Evolutionary conservation across 2,329 filamentous ascomycete species (phyloP).

Genomic region (Neopestalotiopsis sp.): DNA sequence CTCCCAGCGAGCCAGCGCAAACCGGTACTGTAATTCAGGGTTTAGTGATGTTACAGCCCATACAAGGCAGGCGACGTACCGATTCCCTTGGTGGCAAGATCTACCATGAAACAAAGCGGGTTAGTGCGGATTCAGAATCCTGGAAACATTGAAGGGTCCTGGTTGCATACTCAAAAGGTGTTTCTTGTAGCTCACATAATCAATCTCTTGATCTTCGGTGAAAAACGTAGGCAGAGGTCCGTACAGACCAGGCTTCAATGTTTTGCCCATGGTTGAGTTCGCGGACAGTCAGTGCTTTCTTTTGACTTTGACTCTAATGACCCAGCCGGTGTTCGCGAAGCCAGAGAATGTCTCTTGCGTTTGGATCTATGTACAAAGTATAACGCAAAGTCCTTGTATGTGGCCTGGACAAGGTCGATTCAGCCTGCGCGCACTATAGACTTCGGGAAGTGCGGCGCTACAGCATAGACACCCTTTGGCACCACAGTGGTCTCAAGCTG

Average conservation of each 20-base stretch:
- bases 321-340: too few relatives aligned
- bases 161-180: slow-evolving; percentile 27
- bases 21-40: slow-evolving; percentile 25
- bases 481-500: not conserved
- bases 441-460: not conserved
- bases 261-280: not conserved
- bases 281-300: not conserved
- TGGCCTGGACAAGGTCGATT: not conserved
- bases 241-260: slow-evolving; percentile 7
- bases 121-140: not conserved
- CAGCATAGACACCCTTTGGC: not conserved
- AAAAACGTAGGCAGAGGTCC: slow-evolving; percentile 15
- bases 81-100: slow-evolving; percentile 18
- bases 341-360: too few relatives aligned
- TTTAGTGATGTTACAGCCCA: not conserved
- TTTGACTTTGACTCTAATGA: not conserved
- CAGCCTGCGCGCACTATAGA: not conserved
- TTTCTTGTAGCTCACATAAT: slow-evolving; percentile 28
- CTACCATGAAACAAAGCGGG: not conserved
- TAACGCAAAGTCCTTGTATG: too few relatives aligned
- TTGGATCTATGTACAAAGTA: too few relatives aligned
- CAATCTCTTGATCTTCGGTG: slow-evolving; percentile 27
- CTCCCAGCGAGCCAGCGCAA: slow-evolving; percentile 30
- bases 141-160: not conserved
- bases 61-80: slow-evolving; percentile 11